Base-by-base conservation (phyloP, 1,284 basidiomycete species). In the Schizopora paradoxa region DNA sequence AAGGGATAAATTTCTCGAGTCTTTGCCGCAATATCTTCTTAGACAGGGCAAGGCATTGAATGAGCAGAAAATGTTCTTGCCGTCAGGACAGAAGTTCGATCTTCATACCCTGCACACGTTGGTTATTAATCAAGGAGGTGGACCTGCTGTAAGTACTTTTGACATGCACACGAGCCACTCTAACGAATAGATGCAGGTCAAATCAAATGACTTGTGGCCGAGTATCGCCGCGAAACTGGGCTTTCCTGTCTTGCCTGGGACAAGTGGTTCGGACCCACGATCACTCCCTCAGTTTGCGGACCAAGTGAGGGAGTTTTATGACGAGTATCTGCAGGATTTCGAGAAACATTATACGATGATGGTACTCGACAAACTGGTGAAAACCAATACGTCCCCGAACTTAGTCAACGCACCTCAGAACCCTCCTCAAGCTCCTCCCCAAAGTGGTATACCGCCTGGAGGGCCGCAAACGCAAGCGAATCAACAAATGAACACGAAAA, bases 201-300 rank as follows among this genome's bases (percentile, higher is more conserved):
- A 66, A 14, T 59, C 65, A 46, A 72, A 71, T 33, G 80, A 84
- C 21, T 51, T 70, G 44, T 88, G 85, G 86, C 58, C 72, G 10
- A 62, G 79, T 36, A 74, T 88, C 49, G 85, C 75, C 8, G 83
- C 70, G 10, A 72, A 70, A 29, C 65, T 88, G 58, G 79, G 78
- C 5, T 10, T 18, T 4, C 68, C 78, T 2, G 68, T 77, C 41
- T 79, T 85, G 50, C 75, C 76, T 2, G 78, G 69, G 2, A 73
- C 61, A 7, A 74, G 74, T 2, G 58, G 63, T 2, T 75, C 82
- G 48, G 79, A 81, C 6, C 66, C 74, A 2, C 76, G 72, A 50
- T 72, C 72, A 13, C 77, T 75, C 2, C 82, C 82, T 4, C 76
- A 58, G 11, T 67, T 76, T 27, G 84, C 80, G 0, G 70, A 74